Percentiles rank a stretch among this genome's conserved stretches.
These are phyloP conservation scores for Nakazawaea sp. DNA, from an alignment of 805 yeast species.

Conservation along the genomic window DNA sequence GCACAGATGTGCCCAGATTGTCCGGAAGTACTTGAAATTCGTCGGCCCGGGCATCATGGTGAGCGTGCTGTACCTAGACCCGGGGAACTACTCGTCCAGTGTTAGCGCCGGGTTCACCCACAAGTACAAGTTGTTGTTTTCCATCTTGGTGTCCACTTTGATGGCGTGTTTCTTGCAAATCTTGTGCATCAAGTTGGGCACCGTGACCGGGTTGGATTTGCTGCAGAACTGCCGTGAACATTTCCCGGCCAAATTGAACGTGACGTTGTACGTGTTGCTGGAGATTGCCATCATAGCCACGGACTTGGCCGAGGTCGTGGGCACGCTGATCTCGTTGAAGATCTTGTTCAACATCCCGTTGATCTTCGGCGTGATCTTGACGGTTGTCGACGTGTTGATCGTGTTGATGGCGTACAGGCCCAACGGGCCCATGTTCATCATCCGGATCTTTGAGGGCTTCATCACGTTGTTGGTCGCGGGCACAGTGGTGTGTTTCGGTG, in stretches of 20 bases:
- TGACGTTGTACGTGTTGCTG: constrained; percentile 59
- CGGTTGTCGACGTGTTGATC: constrained; percentile 75
- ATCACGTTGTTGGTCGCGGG: constrained; percentile 65
- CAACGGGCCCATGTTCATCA: constrained; percentile 67
- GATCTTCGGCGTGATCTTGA: constrained; percentile 65
- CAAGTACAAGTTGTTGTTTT: constrained; percentile 65
- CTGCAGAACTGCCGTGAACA: constrained; percentile 77
- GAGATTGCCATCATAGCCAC: constrained; percentile 89
- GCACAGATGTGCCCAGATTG: constrained; percentile 11
- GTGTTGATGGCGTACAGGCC: constrained; percentile 75
- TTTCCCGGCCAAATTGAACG: constrained; percentile 61
- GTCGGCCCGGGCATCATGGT: constrained; percentile 88
- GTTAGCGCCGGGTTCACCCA: constrained; percentile 84
- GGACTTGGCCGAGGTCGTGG: constrained; percentile 90
- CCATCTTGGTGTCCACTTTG: constrained; percentile 68
- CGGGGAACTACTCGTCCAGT: constrained; percentile 89
- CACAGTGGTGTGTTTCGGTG: constrained; percentile 69
- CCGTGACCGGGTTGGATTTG: constrained; percentile 83
- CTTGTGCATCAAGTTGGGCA: constrained; percentile 78
- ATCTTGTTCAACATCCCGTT: constrained; percentile 73
- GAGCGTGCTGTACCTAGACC: constrained; percentile 88
- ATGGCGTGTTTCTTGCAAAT: constrained; percentile 82
- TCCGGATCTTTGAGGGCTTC: constrained; percentile 70
- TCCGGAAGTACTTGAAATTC: constrained; percentile 56
- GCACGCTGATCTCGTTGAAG: constrained; percentile 81